Base-by-base conservation (phyloP, 768 basidiomycete species). In the Macrolepiota fuliginosa region DNA sequence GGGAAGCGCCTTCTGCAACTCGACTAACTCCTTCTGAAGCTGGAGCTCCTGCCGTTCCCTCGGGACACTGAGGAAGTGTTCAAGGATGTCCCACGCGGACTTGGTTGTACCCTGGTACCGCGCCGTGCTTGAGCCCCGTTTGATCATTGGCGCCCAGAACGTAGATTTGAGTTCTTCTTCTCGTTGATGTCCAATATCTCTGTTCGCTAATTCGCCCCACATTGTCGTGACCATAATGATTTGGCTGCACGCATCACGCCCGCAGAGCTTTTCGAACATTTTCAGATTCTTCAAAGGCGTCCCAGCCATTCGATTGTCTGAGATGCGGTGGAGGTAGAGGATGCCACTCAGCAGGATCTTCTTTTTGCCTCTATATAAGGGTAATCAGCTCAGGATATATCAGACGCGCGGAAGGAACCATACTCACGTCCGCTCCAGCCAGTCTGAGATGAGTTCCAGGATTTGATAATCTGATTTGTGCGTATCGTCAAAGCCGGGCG, bases 201-300 rank as follows among this genome's bases (percentile, higher is more conserved):
- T 22, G 22, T 15, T 9, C 11, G 17, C 15, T 15, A 67, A 32
- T 4, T 54, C 69, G 17, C 66, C 69, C 61, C 63, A 62, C 58
- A 62, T 64, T 9, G 67, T 77, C 2, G 75, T 79, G 25, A 70
- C 69, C 4, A 79, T 67, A 13, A 72, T 66, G 12, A 75, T 67
- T 19, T 73, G 72, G 19, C 22, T 63, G 13, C 72, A 56, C 3
- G 73, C 69, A 3, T 68, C 17, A 12, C 66, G 52, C 1, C 77
- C 78, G 42, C 78, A 79, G 15, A 79, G 54, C 35, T 66, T 66
- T 32, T 69, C 65, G 62, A 79, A 77, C 66, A 76, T 65, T n/a
- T 63, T 60, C 49, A 77, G 67, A 59, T 76, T 68, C 24, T 63
- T 69, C 22, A 54, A 52, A 9, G 63, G 61, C 12, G 73, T 70